Conservation (phyloP, 331 rosid genomes). For the Quercus tomentella region DNA sequence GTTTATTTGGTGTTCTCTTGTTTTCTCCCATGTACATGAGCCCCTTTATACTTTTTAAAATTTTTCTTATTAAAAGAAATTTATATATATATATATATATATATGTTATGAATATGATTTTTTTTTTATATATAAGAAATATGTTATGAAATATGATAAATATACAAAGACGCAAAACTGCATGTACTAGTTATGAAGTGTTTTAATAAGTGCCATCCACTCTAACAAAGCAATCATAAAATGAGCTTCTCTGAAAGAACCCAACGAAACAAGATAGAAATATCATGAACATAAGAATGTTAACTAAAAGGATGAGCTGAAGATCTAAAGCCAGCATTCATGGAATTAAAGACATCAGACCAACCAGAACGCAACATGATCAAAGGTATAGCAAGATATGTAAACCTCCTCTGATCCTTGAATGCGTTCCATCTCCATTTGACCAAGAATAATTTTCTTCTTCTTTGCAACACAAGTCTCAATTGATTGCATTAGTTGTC, state of each 20-base stretch:
- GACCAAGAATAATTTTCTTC: constrained; percentile 71
- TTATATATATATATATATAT: background rate
- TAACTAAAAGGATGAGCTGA: background rate
- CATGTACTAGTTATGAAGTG: background rate
- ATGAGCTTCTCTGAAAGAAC: background rate
- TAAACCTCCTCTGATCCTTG: constrained; percentile 83
- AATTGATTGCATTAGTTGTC: constrained; percentile 83
- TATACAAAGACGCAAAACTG: background rate
- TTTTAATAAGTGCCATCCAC: background rate
- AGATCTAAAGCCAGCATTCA: background rate
- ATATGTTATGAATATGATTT: background rate
- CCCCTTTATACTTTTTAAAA: background rate
- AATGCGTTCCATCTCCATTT: constrained; percentile 65
- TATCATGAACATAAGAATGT: background rate
- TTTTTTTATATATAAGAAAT: background rate
- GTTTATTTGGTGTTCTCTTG: background rate
- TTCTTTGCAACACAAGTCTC: constrained; percentile 75
- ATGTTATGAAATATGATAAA: no score
- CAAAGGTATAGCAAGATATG: constrained; percentile 5
- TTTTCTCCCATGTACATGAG: background rate
- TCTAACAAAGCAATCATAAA: background rate
- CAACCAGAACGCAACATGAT: background rate
- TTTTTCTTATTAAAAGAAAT: background rate
- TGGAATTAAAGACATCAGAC: background rate
- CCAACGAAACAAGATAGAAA: background rate